Conservation (phyloP, 345 rosid species). For the Lumnitzera racemosa region DNA sequence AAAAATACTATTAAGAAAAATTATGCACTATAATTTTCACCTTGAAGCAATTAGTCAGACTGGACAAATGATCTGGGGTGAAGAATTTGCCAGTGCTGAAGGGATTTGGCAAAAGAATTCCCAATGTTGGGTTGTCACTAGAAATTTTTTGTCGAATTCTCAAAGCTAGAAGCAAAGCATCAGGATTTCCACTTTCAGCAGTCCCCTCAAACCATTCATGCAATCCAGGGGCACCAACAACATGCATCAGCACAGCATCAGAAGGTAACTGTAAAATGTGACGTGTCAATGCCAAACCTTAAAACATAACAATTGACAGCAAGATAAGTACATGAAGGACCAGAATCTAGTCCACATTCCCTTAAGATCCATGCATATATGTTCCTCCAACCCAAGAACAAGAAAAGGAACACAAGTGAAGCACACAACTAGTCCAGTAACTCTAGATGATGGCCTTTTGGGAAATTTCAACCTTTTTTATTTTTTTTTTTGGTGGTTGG, state of each 20-base stretch:
- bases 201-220: slow-evolving; percentile 75
- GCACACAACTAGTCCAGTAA: no score
- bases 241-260: slow-evolving; percentile 53
- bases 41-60: slow-evolving; percentile 70
- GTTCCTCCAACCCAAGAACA: no score
- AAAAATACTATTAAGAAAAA: neutral
- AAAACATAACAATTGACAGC: no score
- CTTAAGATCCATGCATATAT: no score
- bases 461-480: no score
- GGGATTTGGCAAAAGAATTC: slow-evolving; percentile 72
- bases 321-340: no score
- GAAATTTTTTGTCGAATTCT: slow-evolving; percentile 49
- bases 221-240: slow-evolving; percentile 63
- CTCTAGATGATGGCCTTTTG: no score
- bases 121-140: slow-evolving; percentile 32
- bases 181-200: slow-evolving; percentile 70
- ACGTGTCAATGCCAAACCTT: no score
- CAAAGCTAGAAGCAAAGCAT: slow-evolving; percentile 87
- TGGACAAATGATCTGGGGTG: slow-evolving; percentile 60
- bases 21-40: slow-evolving; percentile 17
- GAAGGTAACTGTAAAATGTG: slow-evolving; percentile 46
- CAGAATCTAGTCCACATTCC: no score
- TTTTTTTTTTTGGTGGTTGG: no score
- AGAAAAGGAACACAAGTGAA: no score
- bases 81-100: slow-evolving; percentile 63